A percentile compares a stretch with the other conserved stretches of the same genome.
Conservation (phyloP, 352 stramenopile genomes). For the Globisporangium splendens region DNA sequence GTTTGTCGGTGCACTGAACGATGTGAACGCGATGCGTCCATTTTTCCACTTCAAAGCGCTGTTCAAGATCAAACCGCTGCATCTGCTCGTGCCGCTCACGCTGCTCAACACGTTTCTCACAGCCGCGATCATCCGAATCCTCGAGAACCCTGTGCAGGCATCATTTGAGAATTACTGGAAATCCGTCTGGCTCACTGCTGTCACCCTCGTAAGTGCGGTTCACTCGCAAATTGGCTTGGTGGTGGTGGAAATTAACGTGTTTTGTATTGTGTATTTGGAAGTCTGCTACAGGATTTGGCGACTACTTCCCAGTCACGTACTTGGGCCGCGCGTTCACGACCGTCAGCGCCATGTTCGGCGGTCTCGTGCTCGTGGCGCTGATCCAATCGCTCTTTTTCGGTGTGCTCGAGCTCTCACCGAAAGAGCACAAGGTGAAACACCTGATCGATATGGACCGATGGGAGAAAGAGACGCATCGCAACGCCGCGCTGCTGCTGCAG, state of each 20-base stretch:
- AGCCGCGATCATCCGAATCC: constrained; percentile 65
- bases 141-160: constrained; percentile 61
- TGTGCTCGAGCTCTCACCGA: constrained; percentile 60
- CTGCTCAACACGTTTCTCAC: constrained; percentile 58
- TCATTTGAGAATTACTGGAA: constrained; percentile 71
- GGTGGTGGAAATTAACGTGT: background rate
- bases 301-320: constrained; percentile 72
- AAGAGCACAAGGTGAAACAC: constrained; percentile 58
- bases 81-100: constrained; percentile 53
- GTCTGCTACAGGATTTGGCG: constrained; percentile 67
- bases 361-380: constrained; percentile 62
- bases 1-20: constrained; percentile 66
- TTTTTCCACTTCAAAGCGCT: constrained; percentile 82
- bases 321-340: constrained; percentile 54
- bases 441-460: constrained; percentile 62
- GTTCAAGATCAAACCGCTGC: constrained; percentile 65
- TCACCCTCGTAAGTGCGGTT: constrained; percentile 50
- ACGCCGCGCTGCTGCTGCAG: constrained; percentile 44
- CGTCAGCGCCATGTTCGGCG: constrained; percentile 65
- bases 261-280: constrained; percentile 13
- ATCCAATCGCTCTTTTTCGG: constrained; percentile 78
- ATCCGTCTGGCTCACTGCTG: constrained; percentile 61
- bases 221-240: background rate
- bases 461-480: constrained; percentile 41
- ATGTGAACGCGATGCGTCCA: constrained; percentile 72